Percentiles rank a stretch among this genome's conserved stretches.
Conservation (phyloP, 371 early-diverging fungal species). For the Mortierella sp. region DNA sequence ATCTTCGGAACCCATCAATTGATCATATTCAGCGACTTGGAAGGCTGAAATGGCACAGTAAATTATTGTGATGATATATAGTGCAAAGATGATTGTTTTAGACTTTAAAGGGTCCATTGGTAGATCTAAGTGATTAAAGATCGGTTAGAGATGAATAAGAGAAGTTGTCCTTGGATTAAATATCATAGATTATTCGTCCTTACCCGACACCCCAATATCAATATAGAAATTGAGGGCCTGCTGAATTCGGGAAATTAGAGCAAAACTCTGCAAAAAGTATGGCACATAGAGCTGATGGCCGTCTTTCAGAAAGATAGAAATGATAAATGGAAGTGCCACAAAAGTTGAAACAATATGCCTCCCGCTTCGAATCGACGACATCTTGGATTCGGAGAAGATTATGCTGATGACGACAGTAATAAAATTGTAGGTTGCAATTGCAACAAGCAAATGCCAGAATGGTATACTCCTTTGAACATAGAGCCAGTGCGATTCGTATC, state of each 20-base stretch:
- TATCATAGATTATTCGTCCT: background rate
- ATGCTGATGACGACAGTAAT: conserved; percentile 30
- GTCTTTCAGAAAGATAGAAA: conserved; percentile 44
- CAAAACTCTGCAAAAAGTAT: conserved; percentile 73
- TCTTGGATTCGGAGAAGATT: conserved; percentile 61
- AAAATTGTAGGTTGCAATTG: conserved; percentile 47
- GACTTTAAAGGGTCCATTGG: conserved; percentile 70
- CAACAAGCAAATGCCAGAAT: conserved; percentile 43
- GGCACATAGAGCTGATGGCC: conserved; percentile 74
- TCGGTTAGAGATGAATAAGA: background rate
- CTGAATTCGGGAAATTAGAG: conserved; percentile 67
- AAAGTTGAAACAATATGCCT: conserved; percentile 28
- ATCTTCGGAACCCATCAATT: conserved; percentile 63
- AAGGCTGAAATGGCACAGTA: conserved; percentile 81
- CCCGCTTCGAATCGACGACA: conserved; percentile 20
- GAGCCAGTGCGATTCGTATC: conserved; percentile 38
- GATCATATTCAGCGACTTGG: conserved; percentile 77
- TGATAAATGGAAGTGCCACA: conserved; percentile 43
- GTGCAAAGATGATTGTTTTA: conserved; percentile 70
- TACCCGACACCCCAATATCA: conserved; percentile 62
- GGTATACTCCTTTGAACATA: conserved; percentile 35
- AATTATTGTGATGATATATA: conserved; percentile 70
- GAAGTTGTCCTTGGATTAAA: background rate
- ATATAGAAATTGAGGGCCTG: conserved; percentile 71
- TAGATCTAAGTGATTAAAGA: conserved; percentile 40